Evolutionary conservation across 1,284 basidiomycete genomes (phyloP), one percentile per base, ranked within the genome.

Genomic region (Trichosporon ovoides): DNA sequence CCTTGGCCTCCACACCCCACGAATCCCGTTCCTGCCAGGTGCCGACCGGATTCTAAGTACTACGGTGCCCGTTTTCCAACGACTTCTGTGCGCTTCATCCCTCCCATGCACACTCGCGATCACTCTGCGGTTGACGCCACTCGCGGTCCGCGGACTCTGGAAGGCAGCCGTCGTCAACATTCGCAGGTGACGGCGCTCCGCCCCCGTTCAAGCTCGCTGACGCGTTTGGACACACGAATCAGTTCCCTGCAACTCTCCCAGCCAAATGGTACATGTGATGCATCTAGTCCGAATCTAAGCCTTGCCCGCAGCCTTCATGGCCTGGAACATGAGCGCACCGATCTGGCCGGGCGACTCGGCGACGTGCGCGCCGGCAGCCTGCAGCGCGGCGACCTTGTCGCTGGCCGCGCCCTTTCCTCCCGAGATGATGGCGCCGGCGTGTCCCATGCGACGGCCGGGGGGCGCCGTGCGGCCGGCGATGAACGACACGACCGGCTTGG

Each of bases 381-480:
- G 85, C 43, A 99, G 83, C n/a, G 96, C 95, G 61, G 84, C 85
- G 56, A 98, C 92, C 81, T 99, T 99, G 81, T 97, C 95, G 38
- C 84, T 84, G 5, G 96, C 96, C 65, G 91, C 91, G 74, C 90
- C 95, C 81, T 98, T 98, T 55, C 96, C 96, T 66, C 96, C 96
- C 59, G 89, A 86, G 68, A 98, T 98, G 77, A 98, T 98, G 59
- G 95, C 96, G 69, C 96, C 94, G 59, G 94, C 94, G 76, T 98
- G 94, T 55, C 96, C 96, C 96, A 98, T 99, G 68, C 95, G 86
- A 68, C 96, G 83, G 54, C 96, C 96, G 43, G 96, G 96, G 57
- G 96, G 96, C 43, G 96, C 96, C 55, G 96, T 98, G 57, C 88
- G 87, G 59, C 93, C 96, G 61, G 96, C 96, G 72, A 99, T 98